Evolutionary conservation across 768 basidiomycete genomes (phyloP).

Genomic region (Kwoniella bestiolae): DNA sequence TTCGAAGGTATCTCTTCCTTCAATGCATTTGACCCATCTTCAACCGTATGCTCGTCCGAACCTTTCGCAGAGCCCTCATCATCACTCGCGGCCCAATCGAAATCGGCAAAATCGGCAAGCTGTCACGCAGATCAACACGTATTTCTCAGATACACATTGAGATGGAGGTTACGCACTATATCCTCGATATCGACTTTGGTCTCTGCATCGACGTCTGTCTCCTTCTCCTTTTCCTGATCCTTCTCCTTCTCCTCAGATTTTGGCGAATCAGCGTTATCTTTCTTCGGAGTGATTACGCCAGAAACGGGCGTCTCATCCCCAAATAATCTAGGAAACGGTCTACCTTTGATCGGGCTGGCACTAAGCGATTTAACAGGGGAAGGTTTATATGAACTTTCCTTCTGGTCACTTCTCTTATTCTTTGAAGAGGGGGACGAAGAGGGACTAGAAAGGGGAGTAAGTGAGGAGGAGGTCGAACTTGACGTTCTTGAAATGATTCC

Average conservation of each 20-base stretch:
- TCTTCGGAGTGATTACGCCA: neutral
- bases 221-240: neutral
- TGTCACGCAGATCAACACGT: neutral
- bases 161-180: slow-evolving; percentile 3
- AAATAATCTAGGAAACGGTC: slow-evolving; percentile 7
- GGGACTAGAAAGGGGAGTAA: slow-evolving; percentile 15
- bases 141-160: neutral
- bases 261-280: neutral
- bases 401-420: neutral
- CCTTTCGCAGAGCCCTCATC: neutral
- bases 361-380: slow-evolving; percentile 18
- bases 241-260: neutral
- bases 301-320: neutral
- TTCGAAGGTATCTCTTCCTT: too few relatives aligned
- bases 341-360: slow-evolving; percentile 13
- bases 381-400: neutral
- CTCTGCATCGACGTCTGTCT: neutral
- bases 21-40: neutral
- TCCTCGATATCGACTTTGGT: neutral
- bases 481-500: neutral
- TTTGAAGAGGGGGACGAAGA: neutral
- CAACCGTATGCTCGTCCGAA: neutral
- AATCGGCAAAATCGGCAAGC: slow-evolving; percentile 21
- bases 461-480: slow-evolving; percentile 6
- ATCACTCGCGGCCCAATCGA: slow-evolving; percentile 11